Conservation (phyloP, 2,329 filamentous ascomycete species). For the Elsinoe necatrix region DNA sequence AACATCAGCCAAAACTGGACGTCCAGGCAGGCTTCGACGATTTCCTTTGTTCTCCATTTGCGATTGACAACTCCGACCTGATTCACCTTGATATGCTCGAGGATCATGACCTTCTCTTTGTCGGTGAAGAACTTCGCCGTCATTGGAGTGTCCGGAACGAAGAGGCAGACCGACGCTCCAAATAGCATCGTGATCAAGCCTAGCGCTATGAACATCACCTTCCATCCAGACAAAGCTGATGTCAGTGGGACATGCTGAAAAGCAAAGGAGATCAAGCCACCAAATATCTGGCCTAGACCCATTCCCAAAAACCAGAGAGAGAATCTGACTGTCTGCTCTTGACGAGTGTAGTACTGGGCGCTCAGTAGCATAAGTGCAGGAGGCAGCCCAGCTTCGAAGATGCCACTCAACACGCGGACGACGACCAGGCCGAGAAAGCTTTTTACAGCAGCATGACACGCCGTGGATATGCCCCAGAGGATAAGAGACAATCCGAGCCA, state of each 20-base stretch:
- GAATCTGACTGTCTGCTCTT: constrained; percentile 37
- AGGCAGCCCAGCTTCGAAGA: constrained; percentile 61
- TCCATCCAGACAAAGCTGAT: constrained; percentile 19
- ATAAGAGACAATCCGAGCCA: constrained; percentile 53
- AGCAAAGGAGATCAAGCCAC: constrained; percentile 54
- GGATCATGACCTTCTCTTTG: constrained; percentile 40
- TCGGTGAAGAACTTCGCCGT: constrained; percentile 58
- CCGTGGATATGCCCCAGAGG: constrained; percentile 53
- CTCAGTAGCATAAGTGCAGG: constrained; percentile 58
- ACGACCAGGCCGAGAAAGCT: constrained; percentile 51
- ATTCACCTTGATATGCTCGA: constrained; percentile 37
- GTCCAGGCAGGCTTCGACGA: constrained; percentile 51
- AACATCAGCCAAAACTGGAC: constrained; percentile 43
- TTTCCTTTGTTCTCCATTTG: constrained; percentile 44
- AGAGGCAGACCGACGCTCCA: constrained; percentile 14
- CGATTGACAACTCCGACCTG: constrained; percentile 38
- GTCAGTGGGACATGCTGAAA: constrained; percentile 27
- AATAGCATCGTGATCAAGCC: constrained; percentile 20
- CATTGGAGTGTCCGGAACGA: constrained; percentile 51
- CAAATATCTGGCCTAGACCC: constrained; percentile 60
- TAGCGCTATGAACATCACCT: constrained; percentile 20
- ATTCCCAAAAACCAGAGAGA: constrained; percentile 58
- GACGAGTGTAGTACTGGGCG: constrained; percentile 59
- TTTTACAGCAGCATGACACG: constrained; percentile 50
- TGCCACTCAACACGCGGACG: constrained; percentile 56